These are phyloP conservation scores for Rhynchospora breviuscula DNA, from an alignment of 176 grass and related monocot genomes.

Conservation along the genomic window DNA sequence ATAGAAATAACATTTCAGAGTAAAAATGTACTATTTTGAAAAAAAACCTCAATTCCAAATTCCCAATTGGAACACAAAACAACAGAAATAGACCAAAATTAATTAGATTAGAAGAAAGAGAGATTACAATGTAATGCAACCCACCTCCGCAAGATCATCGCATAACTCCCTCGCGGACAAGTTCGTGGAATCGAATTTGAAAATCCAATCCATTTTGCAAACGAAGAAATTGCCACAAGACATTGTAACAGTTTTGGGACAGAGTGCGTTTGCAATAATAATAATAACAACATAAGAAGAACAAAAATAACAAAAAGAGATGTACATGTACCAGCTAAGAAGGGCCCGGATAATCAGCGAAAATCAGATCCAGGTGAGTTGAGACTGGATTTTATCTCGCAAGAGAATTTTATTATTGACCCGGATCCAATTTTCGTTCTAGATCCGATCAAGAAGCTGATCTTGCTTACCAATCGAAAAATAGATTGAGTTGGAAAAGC, in stretches of 20 bases:
- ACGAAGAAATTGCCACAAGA: slow-evolving; percentile 30
- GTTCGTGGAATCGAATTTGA: not conserved
- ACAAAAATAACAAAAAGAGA: not conserved
- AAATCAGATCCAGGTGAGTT: slow-evolving; percentile 30
- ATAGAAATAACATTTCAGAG: too few relatives aligned
- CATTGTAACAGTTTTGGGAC: slow-evolving; percentile 10
- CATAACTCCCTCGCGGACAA: not conserved
- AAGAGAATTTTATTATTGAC: slow-evolving; percentile 3
- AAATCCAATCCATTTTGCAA: slow-evolving; percentile 22
- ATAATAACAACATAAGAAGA: not conserved
- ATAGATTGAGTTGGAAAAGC: too few relatives aligned
- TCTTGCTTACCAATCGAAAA: not conserved
- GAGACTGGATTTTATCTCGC: slow-evolving; percentile 23
- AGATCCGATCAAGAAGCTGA: slow-evolving; percentile 30
- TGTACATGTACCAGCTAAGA: slow-evolving; percentile 12
- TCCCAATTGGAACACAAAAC: too few relatives aligned
- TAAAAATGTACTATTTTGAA: too few relatives aligned
- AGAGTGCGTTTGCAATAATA: slow-evolving; percentile 21
- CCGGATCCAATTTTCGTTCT: not conserved
- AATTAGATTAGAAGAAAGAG: not conserved
- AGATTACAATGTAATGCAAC: slow-evolving; percentile 14
- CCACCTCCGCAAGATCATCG: slow-evolving; percentile 15
- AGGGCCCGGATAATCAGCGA: slow-evolving; percentile 28
- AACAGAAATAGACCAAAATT: not conserved
- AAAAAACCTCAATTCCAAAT: too few relatives aligned